These are phyloP conservation scores for Starmerella floris DNA, from an alignment of 805 yeast species.

Conservation along the genomic window DNA sequence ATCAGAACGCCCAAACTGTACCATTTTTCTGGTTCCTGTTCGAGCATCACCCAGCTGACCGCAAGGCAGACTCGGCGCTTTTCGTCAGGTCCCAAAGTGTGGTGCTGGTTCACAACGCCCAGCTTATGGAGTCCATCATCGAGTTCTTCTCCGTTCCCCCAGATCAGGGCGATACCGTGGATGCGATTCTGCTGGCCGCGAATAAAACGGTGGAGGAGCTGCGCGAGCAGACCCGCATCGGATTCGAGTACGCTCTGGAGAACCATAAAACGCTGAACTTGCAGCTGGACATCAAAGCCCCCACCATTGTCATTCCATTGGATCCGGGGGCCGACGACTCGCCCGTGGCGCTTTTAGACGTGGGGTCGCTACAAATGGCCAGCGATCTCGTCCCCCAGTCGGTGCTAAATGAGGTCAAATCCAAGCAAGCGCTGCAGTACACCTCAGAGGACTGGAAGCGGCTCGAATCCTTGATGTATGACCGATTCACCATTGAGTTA, in stretches of 20 bases:
- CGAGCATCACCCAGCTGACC: conserved; percentile 79
- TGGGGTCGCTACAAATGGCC: conserved; percentile 78
- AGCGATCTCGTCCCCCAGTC: conserved; percentile 53
- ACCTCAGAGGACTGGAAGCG: conserved; percentile 59
- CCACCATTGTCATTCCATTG: conserved; percentile 73
- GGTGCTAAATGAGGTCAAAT: conserved; percentile 52
- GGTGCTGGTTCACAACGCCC: conserved; percentile 81
- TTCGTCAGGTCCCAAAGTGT: conserved; percentile 66
- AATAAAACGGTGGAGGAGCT: conserved; percentile 88
- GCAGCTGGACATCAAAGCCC: conserved; percentile 84
- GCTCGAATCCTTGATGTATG: conserved; percentile 73
- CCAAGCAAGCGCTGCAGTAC: conserved; percentile 41
- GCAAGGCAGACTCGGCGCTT: conserved; percentile 65
- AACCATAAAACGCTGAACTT: conserved; percentile 85
- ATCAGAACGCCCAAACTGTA: background rate
- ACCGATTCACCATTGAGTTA: conserved; percentile 60
- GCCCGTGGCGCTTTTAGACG: conserved; percentile 84
- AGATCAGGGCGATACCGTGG: conserved; percentile 73
- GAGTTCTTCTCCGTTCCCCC: conserved; percentile 78
- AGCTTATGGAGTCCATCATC: conserved; percentile 60
- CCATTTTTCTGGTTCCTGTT: conserved; percentile 62
- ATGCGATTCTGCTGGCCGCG: conserved; percentile 85
- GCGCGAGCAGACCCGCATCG: conserved; percentile 78
- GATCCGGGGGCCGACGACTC: conserved; percentile 62
- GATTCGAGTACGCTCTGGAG: conserved; percentile 82